Base-by-base conservation (phyloP, 352 stramenopile species). In the Phytophthora megakarya region DNA sequence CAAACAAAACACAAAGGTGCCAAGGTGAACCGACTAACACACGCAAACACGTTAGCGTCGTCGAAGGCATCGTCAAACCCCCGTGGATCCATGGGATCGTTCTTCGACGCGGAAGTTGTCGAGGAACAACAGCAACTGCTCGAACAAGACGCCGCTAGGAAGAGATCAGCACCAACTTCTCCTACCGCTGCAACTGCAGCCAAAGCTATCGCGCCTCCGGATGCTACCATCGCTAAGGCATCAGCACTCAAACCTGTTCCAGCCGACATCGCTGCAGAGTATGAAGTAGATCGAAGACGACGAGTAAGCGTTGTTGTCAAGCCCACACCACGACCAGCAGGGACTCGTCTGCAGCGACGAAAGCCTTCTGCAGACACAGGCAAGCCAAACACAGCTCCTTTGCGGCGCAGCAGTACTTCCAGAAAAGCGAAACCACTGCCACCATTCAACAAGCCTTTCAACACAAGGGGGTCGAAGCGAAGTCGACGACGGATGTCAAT, bases 181-280 rank as follows among this genome's bases (percentile, higher is more conserved):
- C 47, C 62, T 18, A 72, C 59, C 11, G 45, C 53, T 13, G 60
- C 65, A 5, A 65, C 65, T 7, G 65, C 47, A 3, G 46, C 48
- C 3, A 12, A 32, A 47, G 60, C 51, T 11, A 47, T 73, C 15
- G 60, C 65, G 21, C 60, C 60, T 33, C 60, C 54, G 3, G 23
- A 60, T 3, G 38, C 42, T 10, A 35, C 63, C 12, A 58, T 75
- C 39, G 55, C 40, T 11, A 11, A 71, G 19, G 55, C 39, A 22
- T 72, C 67, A 13, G 67, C 61, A 35, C 61, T 75, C 1, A 71
- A 65, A 5, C 67, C 61, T 49, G 45, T 72, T 38, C 62, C 61
- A 43, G 61, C 57, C 11, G 61, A 63, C 21, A 64, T 75, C 19
- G 67, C 67, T 30, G 61, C 49, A 12, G 62, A 40, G 26, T 72